Conservation (phyloP, 108 stramenopile species). For the Nitzschia sp. region DNA sequence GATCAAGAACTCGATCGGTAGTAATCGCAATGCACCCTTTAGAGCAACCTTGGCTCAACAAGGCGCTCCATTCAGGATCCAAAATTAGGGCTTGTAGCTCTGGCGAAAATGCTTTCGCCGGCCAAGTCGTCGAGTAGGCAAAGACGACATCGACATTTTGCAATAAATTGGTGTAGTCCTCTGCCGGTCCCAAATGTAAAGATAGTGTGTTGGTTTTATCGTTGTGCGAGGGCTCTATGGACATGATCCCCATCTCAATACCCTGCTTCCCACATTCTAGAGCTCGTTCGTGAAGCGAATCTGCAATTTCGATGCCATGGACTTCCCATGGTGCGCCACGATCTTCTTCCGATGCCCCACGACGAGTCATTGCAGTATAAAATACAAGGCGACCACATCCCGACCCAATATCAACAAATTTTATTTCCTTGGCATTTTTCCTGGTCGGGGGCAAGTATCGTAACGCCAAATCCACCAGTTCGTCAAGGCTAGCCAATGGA, state of each 20-base stretch:
- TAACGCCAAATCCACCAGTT: constrained; percentile 59
- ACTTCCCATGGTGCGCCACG: constrained; percentile 54
- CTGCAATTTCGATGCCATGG: constrained; percentile 70
- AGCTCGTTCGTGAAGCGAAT: constrained; percentile 55
- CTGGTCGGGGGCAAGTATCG: constrained; percentile 6
- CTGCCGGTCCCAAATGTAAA: constrained; percentile 41
- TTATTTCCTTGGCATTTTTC: constrained; percentile 13
- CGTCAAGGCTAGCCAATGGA: constrained; percentile 69
- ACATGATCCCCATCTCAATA: neutral
- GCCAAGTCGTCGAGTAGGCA: constrained; percentile 69
- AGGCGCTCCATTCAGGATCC: constrained; percentile 60
- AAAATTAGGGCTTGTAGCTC: constrained; percentile 63
- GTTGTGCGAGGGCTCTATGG: neutral
- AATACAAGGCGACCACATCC: constrained; percentile 71
- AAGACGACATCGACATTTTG: constrained; percentile 61
- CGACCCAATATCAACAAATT: constrained; percentile 72
- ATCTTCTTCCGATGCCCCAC: neutral
- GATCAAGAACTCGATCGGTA: constrained; percentile 73
- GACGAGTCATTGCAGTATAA: constrained; percentile 64
- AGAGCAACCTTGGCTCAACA: constrained; percentile 50
- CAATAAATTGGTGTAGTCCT: constrained; percentile 33
- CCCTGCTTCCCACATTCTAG: constrained; percentile 12
- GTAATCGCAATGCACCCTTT: constrained; percentile 70
- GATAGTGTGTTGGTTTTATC: neutral
- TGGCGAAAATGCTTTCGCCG: constrained; percentile 52